phyloP scores from a whole-genome alignment of 176 grass and related monocot species.

The Musa itinerans region DNA sequence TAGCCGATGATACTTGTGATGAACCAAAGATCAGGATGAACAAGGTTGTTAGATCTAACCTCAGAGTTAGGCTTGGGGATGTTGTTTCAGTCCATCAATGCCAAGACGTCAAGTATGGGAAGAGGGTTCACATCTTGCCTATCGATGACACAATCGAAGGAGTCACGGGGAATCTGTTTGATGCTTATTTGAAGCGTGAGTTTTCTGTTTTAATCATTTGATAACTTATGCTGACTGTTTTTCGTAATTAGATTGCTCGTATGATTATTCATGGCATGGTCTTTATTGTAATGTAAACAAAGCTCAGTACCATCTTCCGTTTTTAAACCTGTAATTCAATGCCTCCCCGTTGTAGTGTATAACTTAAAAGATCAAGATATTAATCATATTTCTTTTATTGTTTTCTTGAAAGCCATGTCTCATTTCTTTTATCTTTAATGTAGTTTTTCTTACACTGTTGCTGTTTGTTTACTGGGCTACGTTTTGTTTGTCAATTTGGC shows the following conservation, averaged over 20 bases:
- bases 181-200: slow-evolving; percentile 31
- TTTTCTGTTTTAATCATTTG: too few species aligned
- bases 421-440: too few species aligned
- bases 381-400: too few species aligned
- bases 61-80: slow-evolving; percentile 35
- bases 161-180: slow-evolving; percentile 30
- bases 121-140: neutral
- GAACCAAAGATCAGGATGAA: slow-evolving; percentile 20
- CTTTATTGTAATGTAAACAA: neutral
- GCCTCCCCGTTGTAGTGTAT: too few species aligned
- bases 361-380: too few species aligned
- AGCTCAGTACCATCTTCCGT: neutral
- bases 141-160: slow-evolving; percentile 30
- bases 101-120: neutral
- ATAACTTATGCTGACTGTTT: neutral
- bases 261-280: neutral
- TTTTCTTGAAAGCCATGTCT: too few species aligned
- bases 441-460: too few species aligned
- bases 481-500: too few species aligned
- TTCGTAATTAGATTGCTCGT: neutral
- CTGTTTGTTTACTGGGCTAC: too few species aligned
- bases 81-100: slow-evolving; percentile 21
- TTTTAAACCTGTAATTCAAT: too few species aligned
- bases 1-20: slow-evolving; percentile 20
- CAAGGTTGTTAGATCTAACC: slow-evolving; percentile 46